These are phyloP conservation scores for Kwoniella heveanensis DNA, from an alignment of 768 basidiomycete species.

Conservation along the genomic window DNA sequence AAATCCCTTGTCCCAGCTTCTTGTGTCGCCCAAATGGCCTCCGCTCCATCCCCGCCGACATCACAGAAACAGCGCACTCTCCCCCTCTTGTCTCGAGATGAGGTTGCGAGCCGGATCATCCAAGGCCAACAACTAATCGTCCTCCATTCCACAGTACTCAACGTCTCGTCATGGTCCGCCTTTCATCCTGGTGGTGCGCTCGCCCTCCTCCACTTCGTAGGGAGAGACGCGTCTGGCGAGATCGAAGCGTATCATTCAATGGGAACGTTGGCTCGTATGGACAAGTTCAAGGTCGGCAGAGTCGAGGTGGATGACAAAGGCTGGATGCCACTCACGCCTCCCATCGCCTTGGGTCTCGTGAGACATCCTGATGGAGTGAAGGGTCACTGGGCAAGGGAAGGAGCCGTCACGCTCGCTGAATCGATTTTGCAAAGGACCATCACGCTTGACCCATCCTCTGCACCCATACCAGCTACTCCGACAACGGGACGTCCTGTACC, in stretches of 20 bases:
- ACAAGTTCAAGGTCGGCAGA: slow-evolving; percentile 69
- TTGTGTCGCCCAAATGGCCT: background rate
- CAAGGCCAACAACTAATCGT: slow-evolving; percentile 75
- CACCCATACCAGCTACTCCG: slow-evolving; percentile 7
- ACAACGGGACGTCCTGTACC: background rate
- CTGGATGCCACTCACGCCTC: slow-evolving; percentile 70
- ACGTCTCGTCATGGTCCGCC: slow-evolving; percentile 67
- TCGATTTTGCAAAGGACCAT: slow-evolving; percentile 11
- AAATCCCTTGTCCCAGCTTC: no score
- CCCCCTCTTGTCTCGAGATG: slow-evolving; percentile 1
- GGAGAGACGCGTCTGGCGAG: slow-evolving; percentile 91
- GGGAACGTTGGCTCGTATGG: slow-evolving; percentile 62
- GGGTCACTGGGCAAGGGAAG: slow-evolving; percentile 51
- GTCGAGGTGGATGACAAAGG: slow-evolving; percentile 59
- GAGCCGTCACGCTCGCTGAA: slow-evolving; percentile 34
- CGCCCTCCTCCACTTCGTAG: slow-evolving; percentile 89
- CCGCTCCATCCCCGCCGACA: background rate
- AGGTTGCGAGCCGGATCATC: slow-evolving; percentile 70
- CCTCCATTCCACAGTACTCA: slow-evolving; percentile 63
- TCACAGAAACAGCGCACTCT: background rate
- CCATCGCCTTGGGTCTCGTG: slow-evolving; percentile 72
- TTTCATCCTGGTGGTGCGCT: slow-evolving; percentile 87
- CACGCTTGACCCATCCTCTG: slow-evolving; percentile 3
- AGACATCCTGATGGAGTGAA: slow-evolving; percentile 41
- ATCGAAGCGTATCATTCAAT: slow-evolving; percentile 85